Evolutionary conservation across 495 filamentous ascomycete genomes (phyloP).

Genomic region (Xylaria scruposa): DNA sequence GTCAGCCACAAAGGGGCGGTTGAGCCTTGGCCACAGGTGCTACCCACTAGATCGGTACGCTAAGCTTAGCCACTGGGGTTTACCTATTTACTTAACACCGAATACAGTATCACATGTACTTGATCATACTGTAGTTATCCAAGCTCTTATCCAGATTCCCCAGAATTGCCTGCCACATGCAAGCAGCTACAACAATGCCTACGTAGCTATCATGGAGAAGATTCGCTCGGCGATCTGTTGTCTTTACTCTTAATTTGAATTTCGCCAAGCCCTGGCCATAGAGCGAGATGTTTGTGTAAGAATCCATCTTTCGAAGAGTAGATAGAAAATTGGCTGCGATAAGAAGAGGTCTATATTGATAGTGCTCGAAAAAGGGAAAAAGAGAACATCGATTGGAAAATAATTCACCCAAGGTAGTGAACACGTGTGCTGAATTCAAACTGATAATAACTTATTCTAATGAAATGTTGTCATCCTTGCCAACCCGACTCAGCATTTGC

Average conservation of each 20-base stretch:
- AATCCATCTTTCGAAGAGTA: background rate
- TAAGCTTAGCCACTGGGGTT: background rate
- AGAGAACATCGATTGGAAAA: background rate
- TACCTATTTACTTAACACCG: background rate
- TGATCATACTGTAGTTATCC: background rate
- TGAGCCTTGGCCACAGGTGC: background rate
- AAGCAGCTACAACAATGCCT: no score
- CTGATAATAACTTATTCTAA: background rate
- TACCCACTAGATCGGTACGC: background rate
- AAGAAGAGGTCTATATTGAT: background rate
- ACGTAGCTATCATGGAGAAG: no score
- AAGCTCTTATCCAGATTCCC: background rate
- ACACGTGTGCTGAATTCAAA: background rate
- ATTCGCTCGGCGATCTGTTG: background rate
- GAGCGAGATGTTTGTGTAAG: background rate
- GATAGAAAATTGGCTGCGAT: background rate
- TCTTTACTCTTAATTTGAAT: background rate
- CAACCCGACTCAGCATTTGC: background rate
- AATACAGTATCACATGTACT: background rate
- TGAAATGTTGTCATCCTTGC: constrained; percentile 13
- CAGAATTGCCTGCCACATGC: background rate
- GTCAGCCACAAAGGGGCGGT: constrained; percentile 12
- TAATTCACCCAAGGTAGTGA: background rate
- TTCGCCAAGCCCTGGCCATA: background rate
- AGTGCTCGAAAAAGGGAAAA: background rate